These are phyloP conservation scores for Picea sitchensis DNA, from an alignment of 75 land plant species.

Conservation along the genomic window DNA sequence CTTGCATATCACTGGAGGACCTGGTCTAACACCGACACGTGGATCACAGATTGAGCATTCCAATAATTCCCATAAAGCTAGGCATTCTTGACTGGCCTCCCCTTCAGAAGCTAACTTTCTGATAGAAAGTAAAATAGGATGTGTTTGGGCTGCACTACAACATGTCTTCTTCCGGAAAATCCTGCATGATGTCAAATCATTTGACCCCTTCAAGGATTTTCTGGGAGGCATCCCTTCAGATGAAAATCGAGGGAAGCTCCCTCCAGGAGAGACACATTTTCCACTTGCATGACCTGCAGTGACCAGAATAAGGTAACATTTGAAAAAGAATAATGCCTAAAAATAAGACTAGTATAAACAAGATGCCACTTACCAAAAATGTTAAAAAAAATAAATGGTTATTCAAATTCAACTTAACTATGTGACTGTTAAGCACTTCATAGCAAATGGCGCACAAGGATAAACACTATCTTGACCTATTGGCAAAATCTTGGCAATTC, in stretches of 20 bases:
- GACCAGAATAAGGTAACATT: background rate
- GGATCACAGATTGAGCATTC: constrained; percentile 95
- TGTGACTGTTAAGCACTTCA: too few species aligned
- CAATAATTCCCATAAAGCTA: constrained; percentile 77
- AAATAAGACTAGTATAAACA: background rate
- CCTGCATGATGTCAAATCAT: constrained; percentile 74
- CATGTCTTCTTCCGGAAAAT: constrained; percentile 73
- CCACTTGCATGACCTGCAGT: constrained; percentile 44
- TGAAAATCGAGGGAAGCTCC: constrained; percentile 76
- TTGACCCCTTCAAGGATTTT: constrained; percentile 50
- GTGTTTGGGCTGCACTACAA: constrained; percentile 77
- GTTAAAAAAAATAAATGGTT: background rate
- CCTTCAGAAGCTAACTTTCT: constrained; percentile 69
- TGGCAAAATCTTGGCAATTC: too few species aligned
- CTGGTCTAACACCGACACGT: constrained; percentile 59
- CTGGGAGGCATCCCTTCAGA: constrained; percentile 66
- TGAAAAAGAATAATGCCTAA: background rate
- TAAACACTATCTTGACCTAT: too few species aligned
- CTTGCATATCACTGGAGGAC: constrained; percentile 69
- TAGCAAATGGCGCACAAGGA: too few species aligned
- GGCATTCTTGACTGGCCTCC: constrained; percentile 79
- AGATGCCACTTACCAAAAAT: background rate
- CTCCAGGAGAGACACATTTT: constrained; percentile 67
- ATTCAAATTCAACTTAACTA: too few species aligned
- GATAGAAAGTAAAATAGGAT: constrained; percentile 61